A percentile compares a stretch with the other conserved stretches of the same genome.
These are phyloP conservation scores for Russula virescens DNA, from an alignment of 768 basidiomycete genomes.

Conservation along the genomic window DNA sequence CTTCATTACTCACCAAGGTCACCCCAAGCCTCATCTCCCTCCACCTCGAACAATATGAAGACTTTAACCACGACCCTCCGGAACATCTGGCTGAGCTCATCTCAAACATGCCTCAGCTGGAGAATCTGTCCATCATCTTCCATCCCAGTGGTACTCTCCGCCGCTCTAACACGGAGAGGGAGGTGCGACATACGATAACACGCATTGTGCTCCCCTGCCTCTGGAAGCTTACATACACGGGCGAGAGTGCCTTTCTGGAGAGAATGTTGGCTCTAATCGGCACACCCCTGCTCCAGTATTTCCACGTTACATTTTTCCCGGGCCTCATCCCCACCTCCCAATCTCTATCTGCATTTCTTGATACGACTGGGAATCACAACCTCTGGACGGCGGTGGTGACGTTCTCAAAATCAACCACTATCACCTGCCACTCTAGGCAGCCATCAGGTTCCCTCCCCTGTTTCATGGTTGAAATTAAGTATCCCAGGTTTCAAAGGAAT, in stretches of 20 bases:
- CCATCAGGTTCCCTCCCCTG: no score
- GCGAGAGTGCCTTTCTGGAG: neutral
- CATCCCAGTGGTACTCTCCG: neutral
- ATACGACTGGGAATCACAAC: no score
- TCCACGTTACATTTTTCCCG: neutral
- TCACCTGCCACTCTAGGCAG: no score
- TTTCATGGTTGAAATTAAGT: no score
- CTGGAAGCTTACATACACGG: neutral
- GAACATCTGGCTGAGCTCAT: neutral
- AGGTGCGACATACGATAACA: neutral
- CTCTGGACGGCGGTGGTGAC: no score
- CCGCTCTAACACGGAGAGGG: neutral
- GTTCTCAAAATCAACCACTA: no score
- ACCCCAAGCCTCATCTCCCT: neutral
- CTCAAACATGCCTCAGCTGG: no score
- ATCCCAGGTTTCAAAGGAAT: no score
- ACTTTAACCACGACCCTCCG: neutral
- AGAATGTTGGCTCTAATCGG: neutral
- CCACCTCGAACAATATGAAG: neutral
- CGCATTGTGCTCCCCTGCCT: neutral
- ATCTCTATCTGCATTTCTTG: neutral
- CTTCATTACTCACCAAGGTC: no score
- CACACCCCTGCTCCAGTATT: neutral
- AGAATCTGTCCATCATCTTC: no score
- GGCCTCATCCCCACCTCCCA: neutral